A percentile compares a stretch with the other conserved stretches of the same genome.
Evolutionary conservation across 768 basidiomycete genomes (phyloP).

Genomic region (Auricularia sp.): DNA sequence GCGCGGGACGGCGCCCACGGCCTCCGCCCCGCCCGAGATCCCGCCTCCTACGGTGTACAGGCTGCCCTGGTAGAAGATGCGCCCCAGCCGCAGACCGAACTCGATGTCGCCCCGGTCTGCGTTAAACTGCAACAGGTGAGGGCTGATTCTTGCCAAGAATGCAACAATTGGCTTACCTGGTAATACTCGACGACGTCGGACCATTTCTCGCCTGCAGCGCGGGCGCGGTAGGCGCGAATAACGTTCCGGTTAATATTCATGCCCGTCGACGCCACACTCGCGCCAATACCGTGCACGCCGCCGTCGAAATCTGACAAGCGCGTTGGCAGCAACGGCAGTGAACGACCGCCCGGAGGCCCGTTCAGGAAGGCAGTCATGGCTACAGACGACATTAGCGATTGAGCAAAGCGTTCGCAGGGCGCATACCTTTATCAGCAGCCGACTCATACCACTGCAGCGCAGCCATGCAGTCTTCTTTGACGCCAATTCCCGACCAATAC

Average conservation of each 20-base stretch:
- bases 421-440: constrained; percentile 72
- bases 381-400: constrained; percentile 10
- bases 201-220: constrained; percentile 88
- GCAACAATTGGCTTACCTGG: constrained; percentile 34
- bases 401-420: constrained; percentile 4
- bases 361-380: constrained; percentile 74
- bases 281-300: constrained; percentile 90
- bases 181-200: constrained; percentile 90
- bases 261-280: constrained; percentile 87
- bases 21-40: constrained; percentile 78
- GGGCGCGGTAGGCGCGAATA: constrained; percentile 74
- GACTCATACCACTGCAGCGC: constrained; percentile 85
- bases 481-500: constrained; percentile 95
- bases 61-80: constrained; percentile 92
- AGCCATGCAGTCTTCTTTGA: constrained; percentile 72
- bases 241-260: constrained; percentile 59
- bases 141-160: not conserved
- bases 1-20: constrained; percentile 79
- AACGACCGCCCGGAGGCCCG: constrained; percentile 86
- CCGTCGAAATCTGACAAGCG: constrained; percentile 83
- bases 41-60: constrained; percentile 76
- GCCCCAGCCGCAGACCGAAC: constrained; percentile 87
- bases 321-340: constrained; percentile 71
- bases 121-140: constrained; percentile 55
- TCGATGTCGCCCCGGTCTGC: constrained; percentile 85